phyloP scores from a whole-genome alignment of 2,329 filamentous ascomycete species.

The Aspergillus glaucus region DNA sequence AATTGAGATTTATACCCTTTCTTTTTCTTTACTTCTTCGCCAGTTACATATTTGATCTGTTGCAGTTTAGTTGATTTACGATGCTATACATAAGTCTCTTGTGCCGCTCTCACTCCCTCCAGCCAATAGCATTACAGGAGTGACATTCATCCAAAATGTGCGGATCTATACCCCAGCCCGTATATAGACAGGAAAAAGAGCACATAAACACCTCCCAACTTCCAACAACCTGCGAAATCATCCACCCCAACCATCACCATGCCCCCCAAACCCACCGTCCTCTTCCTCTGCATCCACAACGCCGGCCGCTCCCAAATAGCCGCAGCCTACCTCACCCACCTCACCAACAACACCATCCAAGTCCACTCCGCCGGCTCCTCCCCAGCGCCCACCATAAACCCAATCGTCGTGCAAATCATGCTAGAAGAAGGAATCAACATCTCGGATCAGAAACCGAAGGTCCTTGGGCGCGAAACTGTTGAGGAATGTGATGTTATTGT shows the following conservation, averaged over 20 bases:
- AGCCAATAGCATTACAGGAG: no score
- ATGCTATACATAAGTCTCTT: no score
- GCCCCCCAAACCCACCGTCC: slow-evolving; percentile 3
- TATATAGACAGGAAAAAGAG: no score
- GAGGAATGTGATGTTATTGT: slow-evolving; percentile 19
- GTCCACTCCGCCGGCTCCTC: slow-evolving; percentile 19
- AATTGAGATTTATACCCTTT: slow-evolving; percentile 10
- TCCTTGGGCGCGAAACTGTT: slow-evolving; percentile 17
- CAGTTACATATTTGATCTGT: neutral
- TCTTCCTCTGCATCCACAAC: slow-evolving; percentile 25
- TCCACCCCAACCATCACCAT: neutral
- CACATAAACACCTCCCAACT: no score
- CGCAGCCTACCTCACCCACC: slow-evolving; percentile 15
- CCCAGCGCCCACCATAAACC: slow-evolving; percentile 17
- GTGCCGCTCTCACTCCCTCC: no score
- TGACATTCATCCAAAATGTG: no score
- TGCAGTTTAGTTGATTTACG: no score
- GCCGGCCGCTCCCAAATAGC: slow-evolving; percentile 24
- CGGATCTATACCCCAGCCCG: no score
- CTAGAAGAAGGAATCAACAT: slow-evolving; percentile 22
- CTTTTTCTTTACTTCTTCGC: slow-evolving; percentile 55
- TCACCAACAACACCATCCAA: slow-evolving; percentile 10
- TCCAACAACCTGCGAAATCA: no score
- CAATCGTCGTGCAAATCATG: slow-evolving; percentile 18
- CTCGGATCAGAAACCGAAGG: slow-evolving; percentile 16